phyloP scores from a whole-genome alignment of 192 early-diverging fungal species.

The Lobosporangium transversale region DNA sequence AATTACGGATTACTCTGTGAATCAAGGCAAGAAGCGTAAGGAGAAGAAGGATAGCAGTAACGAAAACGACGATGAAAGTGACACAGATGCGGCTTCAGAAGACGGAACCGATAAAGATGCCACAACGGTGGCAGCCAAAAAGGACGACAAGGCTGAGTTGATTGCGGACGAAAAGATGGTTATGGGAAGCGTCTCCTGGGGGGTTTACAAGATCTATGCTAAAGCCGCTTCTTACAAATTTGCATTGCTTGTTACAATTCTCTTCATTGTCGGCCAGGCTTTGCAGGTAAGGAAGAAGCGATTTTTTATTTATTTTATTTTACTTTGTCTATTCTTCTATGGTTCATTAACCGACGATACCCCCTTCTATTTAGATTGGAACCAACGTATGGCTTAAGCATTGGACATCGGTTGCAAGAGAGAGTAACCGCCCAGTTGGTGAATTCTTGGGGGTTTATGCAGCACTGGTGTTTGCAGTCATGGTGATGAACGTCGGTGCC shows the following conservation, averaged over 20 bases:
- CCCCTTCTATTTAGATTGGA: slow-evolving; percentile 44
- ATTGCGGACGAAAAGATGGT: slow-evolving; percentile 86
- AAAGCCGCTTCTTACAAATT: slow-evolving; percentile 70
- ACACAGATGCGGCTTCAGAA: slow-evolving; percentile 56
- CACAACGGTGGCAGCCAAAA: slow-evolving; percentile 26
- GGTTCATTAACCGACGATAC: too few relatives aligned
- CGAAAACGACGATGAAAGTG: slow-evolving; percentile 26
- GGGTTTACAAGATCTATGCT: slow-evolving; percentile 82
- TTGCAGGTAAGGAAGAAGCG: slow-evolving; percentile 2
- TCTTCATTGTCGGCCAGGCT: slow-evolving; percentile 40
- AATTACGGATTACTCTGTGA: slow-evolving; percentile 74
- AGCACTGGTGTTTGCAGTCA: slow-evolving; percentile 14
- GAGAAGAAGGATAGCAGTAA: background rate
- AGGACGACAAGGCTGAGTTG: slow-evolving; percentile 59
- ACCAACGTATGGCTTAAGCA: slow-evolving; percentile 74
- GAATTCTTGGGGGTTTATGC: slow-evolving; percentile 31
- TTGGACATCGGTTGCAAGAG: slow-evolving; percentile 53
- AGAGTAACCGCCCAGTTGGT: background rate
- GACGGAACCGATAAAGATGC: slow-evolving; percentile 36
- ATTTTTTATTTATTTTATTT: slow-evolving; percentile 6
- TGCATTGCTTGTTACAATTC: slow-evolving; percentile 63
- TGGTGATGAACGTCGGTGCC: slow-evolving; percentile 7
- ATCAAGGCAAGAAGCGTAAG: slow-evolving; percentile 33
- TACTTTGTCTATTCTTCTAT: too few relatives aligned
- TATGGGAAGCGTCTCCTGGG: slow-evolving; percentile 81